Evolutionary conservation across 805 yeast genomes (phyloP), one percentile per base, ranked within the genome.

Genomic region (Zygoascus bituminiphila): DNA sequence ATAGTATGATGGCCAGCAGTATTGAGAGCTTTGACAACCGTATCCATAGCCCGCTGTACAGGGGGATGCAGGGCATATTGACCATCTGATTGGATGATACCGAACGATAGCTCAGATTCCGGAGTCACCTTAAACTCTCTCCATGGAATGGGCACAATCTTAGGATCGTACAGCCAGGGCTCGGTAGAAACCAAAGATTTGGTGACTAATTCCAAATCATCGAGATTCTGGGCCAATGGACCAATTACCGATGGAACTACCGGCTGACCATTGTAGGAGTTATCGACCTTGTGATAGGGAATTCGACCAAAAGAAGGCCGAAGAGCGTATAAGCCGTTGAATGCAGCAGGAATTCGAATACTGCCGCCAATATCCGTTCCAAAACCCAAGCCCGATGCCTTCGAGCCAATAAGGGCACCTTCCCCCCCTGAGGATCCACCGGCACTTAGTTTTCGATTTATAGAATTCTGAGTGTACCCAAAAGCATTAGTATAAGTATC

Each of bases 381-480:
- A 48, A 59, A 46, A 70, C 79, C 88, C 41, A 82, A 45, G 63
- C 70, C 67, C 6, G 76, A 66, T 2, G 77, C 78, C 51, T 64
- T 62, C 45, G 72, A 48, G 0, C 69, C 69, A 2, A 73, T 54
- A 29, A 77, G 59, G 6, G 78, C 75, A 12, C 74, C 77, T 46
- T 76, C 81, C 41, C 82, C 81, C 5, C 80, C 80, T 7, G 78
- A 71, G 5, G 78, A 73, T 1, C 82, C 82, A 41, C 81, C 81
- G 17, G 76, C 62, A 14, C 74, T 67, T 47, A 74, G 56, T 9
- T 59, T 59, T 19, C 74, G 57, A 56, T 73, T 74, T 52, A 64
- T 56, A 1, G 81, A 74, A 59, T 75, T 76, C 23, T 59, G 51
- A 3, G 79, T 74, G 43, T 64, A 63, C 0, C 81, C 81, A 51